These are phyloP conservation scores for Candida sp. DNA, from an alignment of 1,139 yeast species.

Conservation along the genomic window DNA sequence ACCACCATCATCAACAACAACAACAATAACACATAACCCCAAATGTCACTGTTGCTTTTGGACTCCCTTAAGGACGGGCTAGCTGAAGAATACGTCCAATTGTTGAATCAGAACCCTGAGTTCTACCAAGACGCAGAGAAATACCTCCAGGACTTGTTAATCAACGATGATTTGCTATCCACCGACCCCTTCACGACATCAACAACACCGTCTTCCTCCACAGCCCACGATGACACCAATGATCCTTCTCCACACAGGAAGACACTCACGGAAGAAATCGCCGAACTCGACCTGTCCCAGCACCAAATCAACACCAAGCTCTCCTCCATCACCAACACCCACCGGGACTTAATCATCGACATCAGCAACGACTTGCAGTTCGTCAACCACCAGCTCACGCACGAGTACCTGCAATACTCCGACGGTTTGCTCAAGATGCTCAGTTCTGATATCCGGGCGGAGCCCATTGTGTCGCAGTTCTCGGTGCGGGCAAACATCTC, in stretches of 20 bases:
- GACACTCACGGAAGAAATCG: slow-evolving; percentile 50
- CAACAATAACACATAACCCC: not conserved
- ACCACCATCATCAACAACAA: not conserved
- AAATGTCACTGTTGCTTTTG: slow-evolving; percentile 26
- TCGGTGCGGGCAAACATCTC: slow-evolving; percentile 19
- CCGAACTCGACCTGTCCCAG: slow-evolving; percentile 44
- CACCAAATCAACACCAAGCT: slow-evolving; percentile 34
- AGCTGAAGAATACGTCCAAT: slow-evolving; percentile 17
- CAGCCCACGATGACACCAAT: slow-evolving; percentile 4
- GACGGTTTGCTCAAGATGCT: slow-evolving; percentile 21
- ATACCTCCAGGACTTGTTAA: slow-evolving; percentile 31
- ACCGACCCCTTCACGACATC: slow-evolving; percentile 36
- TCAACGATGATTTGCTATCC: slow-evolving; percentile 46
- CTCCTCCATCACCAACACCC: slow-evolving; percentile 36
- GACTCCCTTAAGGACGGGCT: slow-evolving; percentile 25
- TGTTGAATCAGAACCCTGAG: slow-evolving; percentile 15
- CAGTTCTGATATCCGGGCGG: slow-evolving; percentile 20
- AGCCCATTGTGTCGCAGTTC: slow-evolving; percentile 17
- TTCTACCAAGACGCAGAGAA: slow-evolving; percentile 18
- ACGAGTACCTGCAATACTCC: slow-evolving; percentile 27
- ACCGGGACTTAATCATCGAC: slow-evolving; percentile 45
- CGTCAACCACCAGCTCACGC: slow-evolving; percentile 25
- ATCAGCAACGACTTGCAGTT: slow-evolving; percentile 34
- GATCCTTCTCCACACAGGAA: slow-evolving; percentile 13
- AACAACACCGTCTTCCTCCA: not conserved